A percentile compares a stretch with the other conserved stretches of the same genome.
Evolutionary conservation across 2,329 filamentous ascomycete species (phyloP).

Genomic region (Alternaria novae-zelandiae): DNA sequence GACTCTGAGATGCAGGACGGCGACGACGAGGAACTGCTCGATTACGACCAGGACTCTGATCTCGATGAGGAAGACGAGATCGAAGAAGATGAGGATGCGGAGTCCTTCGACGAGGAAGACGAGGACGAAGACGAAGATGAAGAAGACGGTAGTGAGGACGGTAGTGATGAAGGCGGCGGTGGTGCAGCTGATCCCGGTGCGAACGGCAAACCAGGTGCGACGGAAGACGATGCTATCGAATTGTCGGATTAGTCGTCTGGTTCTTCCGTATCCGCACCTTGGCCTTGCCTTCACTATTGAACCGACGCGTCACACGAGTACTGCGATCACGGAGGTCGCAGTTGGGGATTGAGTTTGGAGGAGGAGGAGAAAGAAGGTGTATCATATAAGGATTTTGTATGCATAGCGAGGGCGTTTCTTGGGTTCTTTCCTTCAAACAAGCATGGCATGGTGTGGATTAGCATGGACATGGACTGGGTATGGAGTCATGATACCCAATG

Average conservation of each 20-base stretch:
- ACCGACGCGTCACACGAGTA: background rate
- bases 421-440: too few species aligned
- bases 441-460: background rate
- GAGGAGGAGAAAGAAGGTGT: background rate
- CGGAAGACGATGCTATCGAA: conserved; percentile 45
- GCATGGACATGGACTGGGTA: background rate
- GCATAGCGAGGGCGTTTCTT: conserved; percentile 1
- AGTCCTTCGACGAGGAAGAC: background rate
- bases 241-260: conserved; percentile 32
- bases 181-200: background rate
- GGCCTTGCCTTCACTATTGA: background rate
- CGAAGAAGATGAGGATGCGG: conserved; percentile 3
- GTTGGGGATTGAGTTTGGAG: background rate
- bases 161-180: conserved; percentile 3
- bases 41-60: conserved; percentile 3
- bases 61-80: conserved; percentile 10
- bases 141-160: conserved; percentile 10
- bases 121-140: conserved; percentile 22
- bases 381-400: background rate
- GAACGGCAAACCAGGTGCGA: conserved; percentile 23
- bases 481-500: background rate
- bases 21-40: conserved; percentile 12
- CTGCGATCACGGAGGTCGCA: too few species aligned
- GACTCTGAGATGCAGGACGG: conserved; percentile 21
- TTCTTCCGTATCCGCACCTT: rapidly evolving